Evolutionary conservation across 129 eudicot species (phyloP), one percentile per base, ranked within the genome.

Genomic region (Sambucus nigra): DNA sequence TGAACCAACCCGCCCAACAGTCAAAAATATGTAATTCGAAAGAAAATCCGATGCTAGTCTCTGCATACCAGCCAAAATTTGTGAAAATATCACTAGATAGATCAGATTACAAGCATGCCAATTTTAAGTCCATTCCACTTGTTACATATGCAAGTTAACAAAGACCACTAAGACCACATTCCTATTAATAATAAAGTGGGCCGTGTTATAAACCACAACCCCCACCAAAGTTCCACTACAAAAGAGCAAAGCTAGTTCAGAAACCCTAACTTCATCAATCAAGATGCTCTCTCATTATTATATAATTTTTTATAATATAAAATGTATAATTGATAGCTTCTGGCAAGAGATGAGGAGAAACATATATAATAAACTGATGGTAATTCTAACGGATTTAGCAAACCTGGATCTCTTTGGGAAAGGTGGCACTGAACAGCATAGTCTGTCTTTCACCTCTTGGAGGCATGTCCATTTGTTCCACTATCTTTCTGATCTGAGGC

Each of bases 401-500:
- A 38, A 85, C 95, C 92, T 86, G 95, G 42, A 86, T 86, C 55
- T 81, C 87, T 68, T 52, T 81, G 0, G 92, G 95, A 61, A 81
- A 81, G 20, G 92, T 81, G 44, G 95, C 92, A 61, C 95, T 86
- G 65, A 86, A 86, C 59, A 86, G 57, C 95, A 86, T 78, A 8
- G 92, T 86, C 59, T 81, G 92, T 71, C 92, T 81, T 58, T 67
- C 68, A 53, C 95, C 92, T 39, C 64, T 79, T 14, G 68, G 79
- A 54, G 92, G 95, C 95, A 86, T 81, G 64, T 76, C 84, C 69
- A 76, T 81, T 51, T 78, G 87, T 47, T 86, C 84, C 27, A 78
- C 95, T 17, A 86, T 86, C 67, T 81, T 86, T 61, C 95, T 81
- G 49, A 86, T 86, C 50, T 81, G 95, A 66, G 95, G 92, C 59